Base-by-base conservation (phyloP, 2,329 filamentous ascomycete species). In the Hypoxylon sp. region DNA sequence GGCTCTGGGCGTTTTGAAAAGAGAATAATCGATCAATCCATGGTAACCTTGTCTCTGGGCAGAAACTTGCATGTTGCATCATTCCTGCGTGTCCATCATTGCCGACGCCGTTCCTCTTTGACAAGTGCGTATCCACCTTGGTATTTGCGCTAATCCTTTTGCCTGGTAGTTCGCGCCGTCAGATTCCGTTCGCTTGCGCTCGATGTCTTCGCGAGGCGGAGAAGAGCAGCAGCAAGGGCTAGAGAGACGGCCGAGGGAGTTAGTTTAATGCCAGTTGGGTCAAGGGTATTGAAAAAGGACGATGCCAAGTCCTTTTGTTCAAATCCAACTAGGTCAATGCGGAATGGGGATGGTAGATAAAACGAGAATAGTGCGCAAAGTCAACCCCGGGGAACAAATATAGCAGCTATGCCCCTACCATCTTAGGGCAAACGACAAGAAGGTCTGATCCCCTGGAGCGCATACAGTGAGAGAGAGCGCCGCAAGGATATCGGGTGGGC, bases 251-350 rank as follows among this genome's bases (percentile, higher is more conserved):
- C 23, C 37, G n/a, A 45, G 39, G 25, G 37, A 43, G 21, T 30
- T 54, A 21, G 37, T 54, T 9, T 54, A 11, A 39, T n/a, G 21
- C n/a, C 9, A 37, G n/a, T 52, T 39, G 19, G 19, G 48, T 7
- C 4, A 16, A 21, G 9, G 7, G 21, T 41, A 9, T 5, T n/a
- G 16, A 9, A 4, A 16, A 2, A 16, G 14, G 37, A 21, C 16
- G n/a, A 21, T 8, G 37, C 21, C 16, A 41, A 21, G 37, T 41
- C 37, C 7, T 41, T 21, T 41, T 8, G n/a, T 41, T 19, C 16
- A 16, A 8, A 19, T 41, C n/a, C 2, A 19, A 16, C 37, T 11
- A 21, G n/a, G 37, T 21, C n/a, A 8, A 11, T 19, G 16, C 16
- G 37, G 16, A 14, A 21, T 41, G n/a, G n/a, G n/a, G n/a, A n/a